A percentile compares a stretch with the other conserved stretches of the same genome.
Evolutionary conservation across 208 protist species (phyloP).

Genomic region (Endotrypanum monterogeii): DNA sequence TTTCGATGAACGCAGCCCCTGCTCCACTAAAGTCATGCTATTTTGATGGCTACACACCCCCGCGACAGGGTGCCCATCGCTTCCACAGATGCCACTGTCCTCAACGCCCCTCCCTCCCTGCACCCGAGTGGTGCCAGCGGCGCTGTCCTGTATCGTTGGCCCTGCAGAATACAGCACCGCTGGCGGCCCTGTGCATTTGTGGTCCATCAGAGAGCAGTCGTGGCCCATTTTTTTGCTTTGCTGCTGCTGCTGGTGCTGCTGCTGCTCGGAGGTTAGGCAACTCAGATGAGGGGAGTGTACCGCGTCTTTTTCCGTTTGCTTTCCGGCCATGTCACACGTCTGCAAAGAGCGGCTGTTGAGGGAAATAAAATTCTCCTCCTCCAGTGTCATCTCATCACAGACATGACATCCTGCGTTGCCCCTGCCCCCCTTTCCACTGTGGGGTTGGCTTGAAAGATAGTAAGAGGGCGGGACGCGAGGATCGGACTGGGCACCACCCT

Average conservation of each 20-base stretch:
- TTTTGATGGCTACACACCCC: neutral
- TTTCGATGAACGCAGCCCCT: slow-evolving; percentile 4
- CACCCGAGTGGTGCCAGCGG: neutral
- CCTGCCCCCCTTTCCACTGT: slow-evolving; percentile 2
- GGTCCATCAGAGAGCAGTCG: slow-evolving; percentile 33
- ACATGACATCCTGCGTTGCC: neutral
- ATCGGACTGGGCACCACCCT: slow-evolving; percentile 12
- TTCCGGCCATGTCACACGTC: neutral
- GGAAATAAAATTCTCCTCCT: slow-evolving; percentile 15
- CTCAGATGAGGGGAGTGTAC: slow-evolving; percentile 45
- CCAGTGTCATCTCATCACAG: slow-evolving; percentile 29
- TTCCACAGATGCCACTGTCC: neutral
- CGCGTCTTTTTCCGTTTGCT: slow-evolving; percentile 32
- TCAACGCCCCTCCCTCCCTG: neutral
- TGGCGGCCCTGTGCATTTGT: slow-evolving; percentile 12
- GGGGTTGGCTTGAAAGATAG: slow-evolving; percentile 7
- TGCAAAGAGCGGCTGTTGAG: slow-evolving; percentile 19
- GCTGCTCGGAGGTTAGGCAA: slow-evolving; percentile 35
- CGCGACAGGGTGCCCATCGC: neutral
- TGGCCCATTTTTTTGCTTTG: slow-evolving; percentile 35
- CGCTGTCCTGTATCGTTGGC: neutral
- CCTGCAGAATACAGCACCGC: neutral
- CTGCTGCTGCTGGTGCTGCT: slow-evolving; percentile 45
- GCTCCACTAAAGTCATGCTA: neutral
- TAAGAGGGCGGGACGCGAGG: slow-evolving; percentile 7